These are phyloP conservation scores for Heritiera littoralis DNA, from an alignment of 345 rosid species.

Conservation along the genomic window DNA sequence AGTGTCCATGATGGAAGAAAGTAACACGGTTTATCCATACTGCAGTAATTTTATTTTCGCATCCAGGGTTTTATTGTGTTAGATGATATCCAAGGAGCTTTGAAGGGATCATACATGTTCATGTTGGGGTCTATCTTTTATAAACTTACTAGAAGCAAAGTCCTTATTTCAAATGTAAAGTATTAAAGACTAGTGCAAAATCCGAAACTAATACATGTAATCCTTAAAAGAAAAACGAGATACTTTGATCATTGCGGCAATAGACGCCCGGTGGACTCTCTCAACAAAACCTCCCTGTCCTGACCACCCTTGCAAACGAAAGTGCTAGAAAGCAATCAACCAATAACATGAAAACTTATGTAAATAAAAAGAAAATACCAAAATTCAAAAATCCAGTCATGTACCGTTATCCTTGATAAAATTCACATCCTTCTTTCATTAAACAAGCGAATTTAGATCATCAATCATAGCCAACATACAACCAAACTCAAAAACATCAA, in stretches of 20 bases:
- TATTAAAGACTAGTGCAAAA: neutral
- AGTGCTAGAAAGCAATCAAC: neutral
- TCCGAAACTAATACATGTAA: neutral
- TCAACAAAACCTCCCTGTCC: neutral
- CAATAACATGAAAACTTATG: neutral
- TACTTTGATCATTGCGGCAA: neutral
- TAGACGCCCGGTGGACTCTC: neutral
- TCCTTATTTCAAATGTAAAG: neutral
- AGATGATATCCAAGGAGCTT: neutral
- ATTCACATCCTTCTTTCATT: neutral
- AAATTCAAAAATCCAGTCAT: neutral
- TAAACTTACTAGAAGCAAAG: neutral
- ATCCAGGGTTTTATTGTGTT: neutral
- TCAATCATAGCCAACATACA: neutral
- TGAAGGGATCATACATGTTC: neutral
- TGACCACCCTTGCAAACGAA: neutral
- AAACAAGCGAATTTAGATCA: neutral
- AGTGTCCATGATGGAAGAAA: neutral
- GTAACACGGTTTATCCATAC: neutral
- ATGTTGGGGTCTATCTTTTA: neutral
- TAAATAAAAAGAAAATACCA: neutral
- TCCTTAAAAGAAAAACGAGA: neutral
- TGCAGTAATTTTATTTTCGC: neutral
- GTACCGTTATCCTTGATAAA: neutral
- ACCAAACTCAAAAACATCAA: neutral